These are phyloP conservation scores for Rhizophora apiculata DNA, from an alignment of 345 rosid species.

Conservation along the genomic window DNA sequence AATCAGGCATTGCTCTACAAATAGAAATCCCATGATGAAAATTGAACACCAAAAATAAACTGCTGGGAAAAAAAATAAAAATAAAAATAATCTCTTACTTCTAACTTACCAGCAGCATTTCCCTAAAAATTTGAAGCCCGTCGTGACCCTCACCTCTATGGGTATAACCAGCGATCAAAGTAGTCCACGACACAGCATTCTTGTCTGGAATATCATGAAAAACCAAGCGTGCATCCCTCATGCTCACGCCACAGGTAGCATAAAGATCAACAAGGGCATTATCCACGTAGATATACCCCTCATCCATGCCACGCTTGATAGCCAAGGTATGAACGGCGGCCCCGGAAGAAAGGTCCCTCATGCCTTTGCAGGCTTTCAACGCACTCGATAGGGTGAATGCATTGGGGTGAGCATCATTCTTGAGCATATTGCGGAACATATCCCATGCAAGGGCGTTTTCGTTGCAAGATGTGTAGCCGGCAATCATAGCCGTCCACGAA, in stretches of 20 bases:
- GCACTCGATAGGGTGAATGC: slow-evolving; percentile 64
- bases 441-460: slow-evolving; percentile 47
- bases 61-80: background rate
- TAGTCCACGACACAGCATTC: slow-evolving; percentile 79
- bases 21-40: background rate
- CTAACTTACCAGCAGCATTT: slow-evolving; percentile 60
- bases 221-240: slow-evolving; percentile 58
- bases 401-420: slow-evolving; percentile 43
- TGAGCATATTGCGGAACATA: slow-evolving; percentile 58
- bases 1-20: background rate
- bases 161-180: slow-evolving; percentile 71
- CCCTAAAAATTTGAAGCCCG: slow-evolving; percentile 56
- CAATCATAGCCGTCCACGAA: slow-evolving; percentile 66
- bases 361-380: slow-evolving; percentile 68
- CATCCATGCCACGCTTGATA: slow-evolving; percentile 49
- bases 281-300: slow-evolving; percentile 58
- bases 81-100: background rate
- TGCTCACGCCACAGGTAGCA: slow-evolving; percentile 52
- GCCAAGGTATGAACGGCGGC: slow-evolving; percentile 61
- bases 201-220: slow-evolving; percentile 51
- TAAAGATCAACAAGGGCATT: slow-evolving; percentile 75
- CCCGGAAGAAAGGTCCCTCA: slow-evolving; percentile 52
- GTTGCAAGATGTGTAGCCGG: slow-evolving; percentile 52
- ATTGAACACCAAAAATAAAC: background rate
- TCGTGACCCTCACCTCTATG: slow-evolving; percentile 65